Evolutionary conservation across 1,284 basidiomycete genomes (phyloP).

Genomic region (Boletus smithii): DNA sequence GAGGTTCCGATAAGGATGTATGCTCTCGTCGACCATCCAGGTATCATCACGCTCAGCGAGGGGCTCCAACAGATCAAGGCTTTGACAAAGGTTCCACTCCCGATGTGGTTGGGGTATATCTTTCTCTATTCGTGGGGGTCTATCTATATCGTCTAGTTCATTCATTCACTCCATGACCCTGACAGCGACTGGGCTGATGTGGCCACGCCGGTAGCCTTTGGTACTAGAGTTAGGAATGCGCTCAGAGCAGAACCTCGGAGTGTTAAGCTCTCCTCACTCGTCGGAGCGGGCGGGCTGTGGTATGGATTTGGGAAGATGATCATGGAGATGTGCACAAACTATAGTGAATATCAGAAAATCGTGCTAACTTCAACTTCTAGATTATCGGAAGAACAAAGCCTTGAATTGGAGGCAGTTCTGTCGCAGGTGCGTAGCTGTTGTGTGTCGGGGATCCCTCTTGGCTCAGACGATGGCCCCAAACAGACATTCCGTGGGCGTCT

Average conservation of each 20-base stretch:
- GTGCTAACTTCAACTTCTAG: conserved; percentile 37
- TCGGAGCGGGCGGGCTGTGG: conserved; percentile 86
- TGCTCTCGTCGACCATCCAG: conserved; percentile 25
- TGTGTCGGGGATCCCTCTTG: not conserved
- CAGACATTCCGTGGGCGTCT: conserved; percentile 81
- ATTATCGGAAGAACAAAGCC: conserved; percentile 65
- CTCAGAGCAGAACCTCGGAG: conserved; percentile 81
- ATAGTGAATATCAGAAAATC: not conserved
- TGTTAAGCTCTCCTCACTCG: conserved; percentile 74
- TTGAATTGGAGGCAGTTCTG: conserved; percentile 66
- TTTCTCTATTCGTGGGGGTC: conserved; percentile 72
- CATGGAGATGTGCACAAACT: conserved; percentile 64
- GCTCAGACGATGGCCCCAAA: conserved; percentile 31
- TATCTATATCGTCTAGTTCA: not conserved
- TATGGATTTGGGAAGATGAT: conserved; percentile 85
- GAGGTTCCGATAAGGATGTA: conserved; percentile 78
- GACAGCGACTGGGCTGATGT: conserved; percentile 79
- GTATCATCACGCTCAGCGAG: conserved; percentile 9
- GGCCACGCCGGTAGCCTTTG: conserved; percentile 75
- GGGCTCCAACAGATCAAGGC: conserved; percentile 53
- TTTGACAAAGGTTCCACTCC: conserved; percentile 71
- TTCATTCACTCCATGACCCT: conserved; percentile 6
- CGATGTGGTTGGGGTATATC: conserved; percentile 84
- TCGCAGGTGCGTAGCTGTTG: conserved; percentile 49
- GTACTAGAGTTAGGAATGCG: conserved; percentile 73